These are phyloP conservation scores for Yamadazyma nakazawae DNA, from an alignment of 805 yeast species.

Conservation along the genomic window DNA sequence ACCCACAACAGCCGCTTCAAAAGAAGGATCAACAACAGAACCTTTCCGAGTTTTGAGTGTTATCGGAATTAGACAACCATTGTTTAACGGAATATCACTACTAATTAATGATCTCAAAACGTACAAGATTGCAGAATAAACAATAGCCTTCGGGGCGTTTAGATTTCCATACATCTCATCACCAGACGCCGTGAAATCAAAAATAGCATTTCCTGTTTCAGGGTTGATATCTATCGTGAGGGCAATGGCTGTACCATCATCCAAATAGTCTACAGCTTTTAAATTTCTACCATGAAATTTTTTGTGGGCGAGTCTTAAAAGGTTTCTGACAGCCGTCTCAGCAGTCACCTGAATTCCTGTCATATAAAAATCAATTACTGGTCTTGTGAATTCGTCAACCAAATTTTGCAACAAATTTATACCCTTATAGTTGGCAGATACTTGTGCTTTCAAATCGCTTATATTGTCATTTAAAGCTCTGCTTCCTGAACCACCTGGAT, in stretches of 20 bases:
- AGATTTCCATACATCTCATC: slow-evolving; percentile 85
- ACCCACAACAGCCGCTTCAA: slow-evolving; percentile 84
- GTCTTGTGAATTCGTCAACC: slow-evolving; percentile 59
- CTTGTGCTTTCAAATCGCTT: slow-evolving; percentile 52
- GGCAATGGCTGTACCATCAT: slow-evolving; percentile 72
- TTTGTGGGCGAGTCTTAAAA: slow-evolving; percentile 27
- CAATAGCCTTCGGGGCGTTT: slow-evolving; percentile 90
- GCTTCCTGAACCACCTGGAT: slow-evolving; percentile 87
- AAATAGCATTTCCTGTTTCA: slow-evolving; percentile 57
- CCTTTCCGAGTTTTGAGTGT: slow-evolving; percentile 45
- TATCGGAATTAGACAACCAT: slow-evolving; percentile 85
- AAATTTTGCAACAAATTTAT: slow-evolving; percentile 59
- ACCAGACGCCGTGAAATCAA: slow-evolving; percentile 85
- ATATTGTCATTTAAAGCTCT: slow-evolving; percentile 80
- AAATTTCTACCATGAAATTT: slow-evolving; percentile 43
- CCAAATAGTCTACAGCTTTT: slow-evolving; percentile 64
- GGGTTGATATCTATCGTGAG: slow-evolving; percentile 48
- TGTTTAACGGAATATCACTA: slow-evolving; percentile 87
- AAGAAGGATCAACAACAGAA: slow-evolving; percentile 61
- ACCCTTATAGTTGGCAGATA: slow-evolving; percentile 87
- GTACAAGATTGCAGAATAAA: slow-evolving; percentile 84
- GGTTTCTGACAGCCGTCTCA: slow-evolving; percentile 30
- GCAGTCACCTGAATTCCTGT: slow-evolving; percentile 35
- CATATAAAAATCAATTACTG: slow-evolving; percentile 34
- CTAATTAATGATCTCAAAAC: slow-evolving; percentile 81